phyloP scores from a whole-genome alignment of 768 basidiomycete genomes.

The Hortiboletus campestris region DNA sequence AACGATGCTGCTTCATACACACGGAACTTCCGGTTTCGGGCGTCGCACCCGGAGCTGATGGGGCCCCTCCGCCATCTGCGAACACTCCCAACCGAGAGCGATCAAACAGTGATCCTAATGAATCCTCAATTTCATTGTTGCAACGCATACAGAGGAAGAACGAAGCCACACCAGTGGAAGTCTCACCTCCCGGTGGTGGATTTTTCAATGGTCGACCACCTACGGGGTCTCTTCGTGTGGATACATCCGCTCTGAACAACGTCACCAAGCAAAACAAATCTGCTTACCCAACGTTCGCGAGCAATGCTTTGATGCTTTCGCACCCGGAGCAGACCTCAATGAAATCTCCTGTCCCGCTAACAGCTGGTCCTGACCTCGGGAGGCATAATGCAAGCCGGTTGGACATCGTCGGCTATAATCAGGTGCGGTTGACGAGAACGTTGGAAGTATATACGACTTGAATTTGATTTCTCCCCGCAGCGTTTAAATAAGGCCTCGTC shows the following conservation, averaged over 20 bases:
- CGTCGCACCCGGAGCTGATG: constrained; percentile 51
- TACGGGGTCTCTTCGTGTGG: constrained; percentile 68
- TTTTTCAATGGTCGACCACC: constrained; percentile 64
- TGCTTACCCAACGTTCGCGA: constrained; percentile 64
- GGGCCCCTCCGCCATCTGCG: constrained; percentile 49
- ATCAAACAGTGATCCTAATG: constrained; percentile 78
- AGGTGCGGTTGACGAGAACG: constrained; percentile 42
- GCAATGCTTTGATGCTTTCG: constrained; percentile 50
- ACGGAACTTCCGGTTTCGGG: constrained; percentile 76
- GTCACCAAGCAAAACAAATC: constrained; percentile 78
- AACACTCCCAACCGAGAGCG: constrained; percentile 63
- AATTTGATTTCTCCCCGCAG: constrained; percentile 31
- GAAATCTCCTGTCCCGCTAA: constrained; percentile 77
- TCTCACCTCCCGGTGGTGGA: constrained; percentile 38
- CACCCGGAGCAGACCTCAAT: constrained; percentile 54
- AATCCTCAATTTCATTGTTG: constrained; percentile 67
- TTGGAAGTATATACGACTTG: constrained; percentile 6
- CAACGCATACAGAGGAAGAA: constrained; percentile 72
- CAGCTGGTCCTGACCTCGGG: constrained; percentile 83
- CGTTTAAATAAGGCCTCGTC: constrained; percentile 50
- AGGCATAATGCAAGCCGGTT: constrained; percentile 67
- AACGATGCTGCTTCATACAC: constrained; percentile 92
- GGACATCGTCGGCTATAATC: constrained; percentile 72
- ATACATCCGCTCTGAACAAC: constrained; percentile 64
- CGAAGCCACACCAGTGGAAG: constrained; percentile 59